phyloP scores from a whole-genome alignment of 202 grass and related monocot genomes.

The Eragrostis tef region DNA sequence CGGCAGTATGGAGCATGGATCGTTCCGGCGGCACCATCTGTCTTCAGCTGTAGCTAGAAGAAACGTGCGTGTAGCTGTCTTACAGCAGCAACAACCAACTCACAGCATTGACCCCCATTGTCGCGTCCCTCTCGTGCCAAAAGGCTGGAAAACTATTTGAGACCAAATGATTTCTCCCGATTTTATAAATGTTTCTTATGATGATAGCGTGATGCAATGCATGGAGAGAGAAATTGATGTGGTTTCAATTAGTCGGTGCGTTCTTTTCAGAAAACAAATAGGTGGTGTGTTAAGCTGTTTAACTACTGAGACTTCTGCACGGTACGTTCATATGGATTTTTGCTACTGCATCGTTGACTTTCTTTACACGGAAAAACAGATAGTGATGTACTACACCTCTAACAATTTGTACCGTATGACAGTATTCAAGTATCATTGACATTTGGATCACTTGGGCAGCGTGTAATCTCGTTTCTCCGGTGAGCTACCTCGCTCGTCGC shows the following conservation, averaged over 20 bases:
- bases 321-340: no score
- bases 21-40: not conserved
- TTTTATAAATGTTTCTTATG: not conserved
- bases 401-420: not conserved
- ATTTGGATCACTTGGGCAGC: not conserved
- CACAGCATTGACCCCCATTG: slow-evolving; percentile 8
- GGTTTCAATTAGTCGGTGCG: no score
- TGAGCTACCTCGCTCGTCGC: not conserved
- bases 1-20: not conserved
- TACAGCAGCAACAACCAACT: not conserved
- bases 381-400: no score
- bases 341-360: no score
- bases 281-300: no score
- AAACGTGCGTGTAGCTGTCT: slow-evolving; percentile 33
- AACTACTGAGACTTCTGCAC: no score
- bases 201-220: not conserved
- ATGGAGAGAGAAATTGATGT: not conserved
- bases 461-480: not conserved
- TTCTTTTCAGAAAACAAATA: no score
- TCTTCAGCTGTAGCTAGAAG: not conserved
- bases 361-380: no score
- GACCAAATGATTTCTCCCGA: not conserved
- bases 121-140: slow-evolving; percentile 10
- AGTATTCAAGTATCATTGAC: not conserved
- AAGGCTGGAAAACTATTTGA: not conserved